These are phyloP conservation scores for Tylopilus orsonianus DNA, from an alignment of 1,284 basidiomycete species.

Conservation along the genomic window DNA sequence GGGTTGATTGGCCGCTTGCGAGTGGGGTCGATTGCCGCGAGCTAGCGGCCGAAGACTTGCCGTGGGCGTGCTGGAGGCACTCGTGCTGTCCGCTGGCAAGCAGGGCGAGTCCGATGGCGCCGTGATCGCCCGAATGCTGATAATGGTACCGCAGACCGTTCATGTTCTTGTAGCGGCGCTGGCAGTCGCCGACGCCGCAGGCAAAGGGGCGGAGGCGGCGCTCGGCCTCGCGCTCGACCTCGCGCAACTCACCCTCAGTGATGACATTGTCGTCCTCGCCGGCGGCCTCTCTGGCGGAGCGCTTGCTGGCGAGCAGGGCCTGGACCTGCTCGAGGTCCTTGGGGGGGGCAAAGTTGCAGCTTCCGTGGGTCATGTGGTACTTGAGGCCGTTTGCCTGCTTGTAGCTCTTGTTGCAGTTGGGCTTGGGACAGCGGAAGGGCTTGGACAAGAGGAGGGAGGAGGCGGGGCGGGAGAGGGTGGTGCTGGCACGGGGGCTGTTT, in stretches of 20 bases:
- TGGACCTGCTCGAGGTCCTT: conserved; percentile 76
- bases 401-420: conserved; percentile 98
- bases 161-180: conserved; percentile 97
- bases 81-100: conserved; percentile 85
- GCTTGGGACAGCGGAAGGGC: conserved; percentile 95
- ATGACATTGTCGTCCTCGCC: conserved; percentile 42
- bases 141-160: conserved; percentile 96
- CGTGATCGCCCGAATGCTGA: conserved; percentile 95
- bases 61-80: conserved; percentile 38
- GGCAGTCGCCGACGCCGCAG: conserved; percentile 89
- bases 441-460: conserved; percentile 66
- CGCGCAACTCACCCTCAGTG: conserved; percentile 66
- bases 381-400: conserved; percentile 97
- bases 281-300: conserved; percentile 40
- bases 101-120: conserved; percentile 80
- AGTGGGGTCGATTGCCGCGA: conserved; percentile 36
- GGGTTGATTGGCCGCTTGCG: conserved; percentile 33
- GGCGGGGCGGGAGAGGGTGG: conserved; percentile 51
- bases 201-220: conserved; percentile 80
- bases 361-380: conserved; percentile 94
- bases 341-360: conserved; percentile 88
- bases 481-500: conserved; percentile 39
- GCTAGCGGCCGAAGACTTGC: conserved; percentile 30
- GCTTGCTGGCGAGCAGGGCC: conserved; percentile 62
- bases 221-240: conserved; percentile 82